Evolutionary conservation across 2,329 filamentous ascomycete species (phyloP).

Genomic region (Rhinocladiella mackenziei): DNA sequence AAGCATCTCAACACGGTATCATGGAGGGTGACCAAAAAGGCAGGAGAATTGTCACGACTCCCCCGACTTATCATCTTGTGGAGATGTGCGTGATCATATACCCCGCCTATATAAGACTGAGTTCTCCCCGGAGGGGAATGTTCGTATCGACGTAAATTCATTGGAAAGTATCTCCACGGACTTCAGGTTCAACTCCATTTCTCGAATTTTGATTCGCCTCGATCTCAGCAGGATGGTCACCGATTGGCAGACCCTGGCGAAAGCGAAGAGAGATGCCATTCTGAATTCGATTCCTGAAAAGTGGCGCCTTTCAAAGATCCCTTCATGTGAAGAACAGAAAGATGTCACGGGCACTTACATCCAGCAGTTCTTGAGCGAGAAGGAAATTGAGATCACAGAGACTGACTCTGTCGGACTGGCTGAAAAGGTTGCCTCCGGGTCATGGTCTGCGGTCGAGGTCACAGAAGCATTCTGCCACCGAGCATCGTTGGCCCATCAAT

Average conservation of each 20-base stretch:
- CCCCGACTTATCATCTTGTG: slow-evolving; percentile 15
- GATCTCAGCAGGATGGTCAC: slow-evolving; percentile 23
- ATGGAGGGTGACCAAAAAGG: slow-evolving; percentile 5
- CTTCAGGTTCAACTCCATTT: background rate
- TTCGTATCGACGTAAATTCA: too few species aligned
- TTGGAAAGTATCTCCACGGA: too few species aligned
- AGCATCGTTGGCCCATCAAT: slow-evolving; percentile 56
- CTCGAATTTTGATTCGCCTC: background rate
- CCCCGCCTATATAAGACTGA: too few species aligned
- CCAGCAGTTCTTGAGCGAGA: slow-evolving; percentile 50
- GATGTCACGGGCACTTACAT: slow-evolving; percentile 57
- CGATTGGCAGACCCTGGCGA: slow-evolving; percentile 49
- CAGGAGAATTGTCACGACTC: slow-evolving; percentile 11
- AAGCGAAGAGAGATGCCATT: slow-evolving; percentile 53
- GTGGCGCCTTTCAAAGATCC: slow-evolving; percentile 52
- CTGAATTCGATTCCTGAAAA: slow-evolving; percentile 53
- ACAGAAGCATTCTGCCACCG: slow-evolving; percentile 55
- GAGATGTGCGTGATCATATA: slow-evolving; percentile 14
- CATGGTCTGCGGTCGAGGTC: slow-evolving; percentile 56
- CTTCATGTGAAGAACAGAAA: slow-evolving; percentile 49
- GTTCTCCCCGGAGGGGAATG: too few species aligned
- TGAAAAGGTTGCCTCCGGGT: slow-evolving; percentile 50
- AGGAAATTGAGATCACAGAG: slow-evolving; percentile 60
- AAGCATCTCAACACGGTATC: too few species aligned
- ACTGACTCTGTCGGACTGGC: slow-evolving; percentile 56